Percentiles rank a stretch among this genome's conserved stretches.
phyloP scores from a whole-genome alignment of 179 eudicot species.

The Gypsophila paniculata region DNA sequence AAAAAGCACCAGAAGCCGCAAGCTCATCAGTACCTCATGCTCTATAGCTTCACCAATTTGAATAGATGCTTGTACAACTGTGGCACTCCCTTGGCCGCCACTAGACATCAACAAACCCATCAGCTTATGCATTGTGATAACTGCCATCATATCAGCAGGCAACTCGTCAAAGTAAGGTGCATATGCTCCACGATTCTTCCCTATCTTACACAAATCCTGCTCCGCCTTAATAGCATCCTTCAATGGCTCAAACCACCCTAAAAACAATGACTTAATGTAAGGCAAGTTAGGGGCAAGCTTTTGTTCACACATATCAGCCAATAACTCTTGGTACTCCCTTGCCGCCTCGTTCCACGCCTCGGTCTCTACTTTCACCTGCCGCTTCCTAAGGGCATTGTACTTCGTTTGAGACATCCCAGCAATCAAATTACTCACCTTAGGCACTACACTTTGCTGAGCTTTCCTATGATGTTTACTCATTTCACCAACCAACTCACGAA shows the following conservation, averaged over 20 bases:
- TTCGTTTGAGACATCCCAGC: slow-evolving; percentile 47
- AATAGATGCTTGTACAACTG: slow-evolving; percentile 69
- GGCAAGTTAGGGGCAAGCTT: slow-evolving; percentile 94
- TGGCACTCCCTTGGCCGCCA: slow-evolving; percentile 54
- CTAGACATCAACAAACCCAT: slow-evolving; percentile 79
- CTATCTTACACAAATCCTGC: slow-evolving; percentile 49
- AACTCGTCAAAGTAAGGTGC: slow-evolving; percentile 54
- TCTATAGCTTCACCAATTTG: slow-evolving; percentile 86
- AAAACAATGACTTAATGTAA: slow-evolving; percentile 73
- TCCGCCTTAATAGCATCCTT: slow-evolving; percentile 58
- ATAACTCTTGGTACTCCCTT: slow-evolving; percentile 71
- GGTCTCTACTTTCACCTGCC: slow-evolving; percentile 78
- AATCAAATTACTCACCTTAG: slow-evolving; percentile 18
- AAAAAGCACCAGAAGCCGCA: neutral
- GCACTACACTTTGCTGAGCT: neutral
- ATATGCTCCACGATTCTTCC: slow-evolving; percentile 46
- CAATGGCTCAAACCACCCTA: slow-evolving; percentile 97
- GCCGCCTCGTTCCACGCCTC: slow-evolving; percentile 92
- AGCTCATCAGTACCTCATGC: slow-evolving; percentile 59
- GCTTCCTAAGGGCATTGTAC: slow-evolving; percentile 45
- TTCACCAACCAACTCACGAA: slow-evolving; percentile 49
- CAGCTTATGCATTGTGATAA: slow-evolving; percentile 93
- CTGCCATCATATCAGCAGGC: slow-evolving; percentile 94
- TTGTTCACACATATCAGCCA: slow-evolving; percentile 79
- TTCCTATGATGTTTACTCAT: slow-evolving; percentile 35